phyloP scores from a whole-genome alignment of 257 asterid genomes.

The Capsicum baccatum region DNA sequence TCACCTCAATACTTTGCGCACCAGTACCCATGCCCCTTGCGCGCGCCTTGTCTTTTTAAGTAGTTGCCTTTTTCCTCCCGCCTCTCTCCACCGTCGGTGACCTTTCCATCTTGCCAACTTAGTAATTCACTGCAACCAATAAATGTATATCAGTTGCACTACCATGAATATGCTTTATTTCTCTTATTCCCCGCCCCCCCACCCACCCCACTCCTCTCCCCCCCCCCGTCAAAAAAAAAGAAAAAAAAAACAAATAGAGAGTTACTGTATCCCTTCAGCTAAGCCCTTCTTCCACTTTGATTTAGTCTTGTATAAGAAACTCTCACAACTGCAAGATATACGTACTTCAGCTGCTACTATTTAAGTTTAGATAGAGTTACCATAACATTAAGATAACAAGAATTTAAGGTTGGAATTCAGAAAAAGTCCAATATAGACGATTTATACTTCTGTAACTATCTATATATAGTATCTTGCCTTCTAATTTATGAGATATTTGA shows the following conservation, averaged over 20 bases:
- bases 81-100: not conserved
- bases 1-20: slow-evolving; percentile 27
- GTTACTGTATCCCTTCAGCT: not conserved
- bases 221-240: not conserved
- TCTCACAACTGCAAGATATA: not conserved
- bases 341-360: not conserved
- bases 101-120: slow-evolving; percentile 6
- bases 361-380: not conserved
- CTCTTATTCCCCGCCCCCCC: too few relatives aligned
- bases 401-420: not conserved
- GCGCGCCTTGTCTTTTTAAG: not conserved
- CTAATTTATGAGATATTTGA: not conserved
- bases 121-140: slow-evolving; percentile 22
- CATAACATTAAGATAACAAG: not conserved
- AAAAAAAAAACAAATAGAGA: not conserved
- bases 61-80: slow-evolving; percentile 18
- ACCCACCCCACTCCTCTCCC: too few relatives aligned
- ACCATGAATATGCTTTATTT: slow-evolving; percentile 28
- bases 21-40: not conserved
- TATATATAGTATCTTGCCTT: not conserved
- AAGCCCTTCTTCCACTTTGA: not conserved
- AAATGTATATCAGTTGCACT: slow-evolving; percentile 7
- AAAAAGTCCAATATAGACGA: not conserved
- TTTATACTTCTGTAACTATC: not conserved
- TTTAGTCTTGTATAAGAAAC: not conserved